A percentile compares a stretch with the other conserved stretches of the same genome.
phyloP scores from a whole-genome alignment of 306 rosid species.

The Neltuma alba region DNA sequence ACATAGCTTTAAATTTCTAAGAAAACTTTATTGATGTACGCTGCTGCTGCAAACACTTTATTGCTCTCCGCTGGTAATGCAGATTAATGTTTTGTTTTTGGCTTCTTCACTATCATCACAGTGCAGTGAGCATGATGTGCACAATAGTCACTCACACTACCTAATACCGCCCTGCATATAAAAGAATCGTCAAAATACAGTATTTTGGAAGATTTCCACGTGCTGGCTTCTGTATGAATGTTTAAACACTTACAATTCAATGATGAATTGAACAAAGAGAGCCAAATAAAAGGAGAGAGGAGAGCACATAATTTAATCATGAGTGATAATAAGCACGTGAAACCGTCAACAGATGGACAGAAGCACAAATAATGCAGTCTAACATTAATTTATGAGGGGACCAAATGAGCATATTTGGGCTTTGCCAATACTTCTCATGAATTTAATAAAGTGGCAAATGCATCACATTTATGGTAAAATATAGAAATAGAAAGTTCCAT shows the following conservation, averaged over 20 bases:
- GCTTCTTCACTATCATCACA: constrained; percentile 82
- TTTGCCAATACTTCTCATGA: neutral
- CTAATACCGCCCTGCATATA: constrained; percentile 71
- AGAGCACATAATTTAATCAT: neutral
- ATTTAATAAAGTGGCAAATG: neutral
- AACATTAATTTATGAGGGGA: neutral
- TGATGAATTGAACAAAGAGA: neutral
- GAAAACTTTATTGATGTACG: constrained; percentile 12
- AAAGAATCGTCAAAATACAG: neutral
- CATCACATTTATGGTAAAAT: neutral
- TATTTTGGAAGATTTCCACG: neutral
- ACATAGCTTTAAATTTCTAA: neutral
- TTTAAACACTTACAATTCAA: neutral
- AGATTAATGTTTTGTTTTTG: constrained; percentile 55
- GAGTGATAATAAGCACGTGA: neutral
- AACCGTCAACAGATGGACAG: neutral
- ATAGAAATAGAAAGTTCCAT: neutral
- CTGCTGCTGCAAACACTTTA: neutral
- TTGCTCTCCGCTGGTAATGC: neutral
- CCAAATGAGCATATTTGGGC: neutral
- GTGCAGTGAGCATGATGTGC: constrained; percentile 79
- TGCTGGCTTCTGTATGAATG: neutral
- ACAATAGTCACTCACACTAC: constrained; percentile 88
- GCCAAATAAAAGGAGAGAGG: neutral
- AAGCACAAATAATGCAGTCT: neutral